Evolutionary conservation across 345 rosid genomes (phyloP), one percentile per base, ranked within the genome.

Genomic region (Salix udensis): DNA sequence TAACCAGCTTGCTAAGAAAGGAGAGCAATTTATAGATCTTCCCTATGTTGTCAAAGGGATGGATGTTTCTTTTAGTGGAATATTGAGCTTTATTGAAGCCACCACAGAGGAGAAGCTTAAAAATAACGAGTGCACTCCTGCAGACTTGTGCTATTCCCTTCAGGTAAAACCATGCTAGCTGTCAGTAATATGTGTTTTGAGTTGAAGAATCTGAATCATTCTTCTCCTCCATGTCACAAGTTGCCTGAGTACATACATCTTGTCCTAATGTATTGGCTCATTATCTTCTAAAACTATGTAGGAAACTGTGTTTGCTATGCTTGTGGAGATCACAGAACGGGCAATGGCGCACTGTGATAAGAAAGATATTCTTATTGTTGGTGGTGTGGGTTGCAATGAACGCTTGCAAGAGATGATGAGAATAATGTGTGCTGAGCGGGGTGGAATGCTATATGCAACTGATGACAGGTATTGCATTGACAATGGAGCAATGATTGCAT

Each of bases 401-500:
- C 91, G 97, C 2, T 85, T 96, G 83, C 99, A 93, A 68, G 97
- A 88, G 72, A 96, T 96, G 99, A 96, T 93, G 98, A 89, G 91
- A 87, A 89, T 28, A n/a, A 96, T 96, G 99, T 96, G 99, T 60
- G 81, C 85, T 0, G 98, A 93, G 80, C 87, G 98, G 18, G 97
- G 94, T 1, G 97, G 97, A 24, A 88, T 60, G 44, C 78, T 96
- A 62, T 96, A 87, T 82, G 98, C 99, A 0, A 96, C 99, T 0
- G 97, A 96, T 61, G 99, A 93, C 5, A 82, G 98, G 77, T 96
- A 96, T 78, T 96, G 99, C 75, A 67, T 96, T 0, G 99, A 93
- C 83, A 93, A 96, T 6, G 99, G 99, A 72, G 99, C 98, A 4
- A 96, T 96, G 99, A 96, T 96, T 68, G 98, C 99, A n/a, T 96